A percentile compares a stretch with the other conserved stretches of the same genome.
Conservation (phyloP, 441 rosid species). For the Pelargonium citronellum region DNA sequence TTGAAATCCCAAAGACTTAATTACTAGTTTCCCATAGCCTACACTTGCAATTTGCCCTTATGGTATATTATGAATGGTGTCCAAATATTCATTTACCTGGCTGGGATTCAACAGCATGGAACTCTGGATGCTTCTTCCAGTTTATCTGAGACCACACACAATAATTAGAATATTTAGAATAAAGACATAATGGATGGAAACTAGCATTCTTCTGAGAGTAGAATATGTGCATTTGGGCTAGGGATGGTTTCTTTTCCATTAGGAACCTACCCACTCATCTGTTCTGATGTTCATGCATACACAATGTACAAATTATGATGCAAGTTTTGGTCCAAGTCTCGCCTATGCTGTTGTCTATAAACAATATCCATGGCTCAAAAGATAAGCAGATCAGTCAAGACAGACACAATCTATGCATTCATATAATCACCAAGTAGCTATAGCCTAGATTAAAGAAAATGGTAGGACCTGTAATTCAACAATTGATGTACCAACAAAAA, state of each 20-base stretch:
- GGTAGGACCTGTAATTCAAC: not conserved
- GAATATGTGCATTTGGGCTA: not conserved
- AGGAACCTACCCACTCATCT: slow-evolving; percentile 58
- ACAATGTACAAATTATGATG: slow-evolving; percentile 34
- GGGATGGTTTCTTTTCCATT: not conserved
- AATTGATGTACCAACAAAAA: not conserved
- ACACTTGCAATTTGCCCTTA: too few relatives aligned
- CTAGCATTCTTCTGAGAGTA: not conserved
- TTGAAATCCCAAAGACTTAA: not conserved
- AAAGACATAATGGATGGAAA: not conserved
- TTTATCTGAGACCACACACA: slow-evolving; percentile 35
- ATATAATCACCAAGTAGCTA: not conserved
- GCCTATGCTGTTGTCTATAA: not conserved
- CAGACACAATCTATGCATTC: not conserved
- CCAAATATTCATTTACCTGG: slow-evolving; percentile 29
- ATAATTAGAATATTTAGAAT: not conserved
- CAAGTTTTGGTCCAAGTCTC: not conserved
- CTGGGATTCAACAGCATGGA: slow-evolving; percentile 31
- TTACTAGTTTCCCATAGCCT: not conserved
- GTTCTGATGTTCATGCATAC: slow-evolving; percentile 51
- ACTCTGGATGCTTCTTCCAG: slow-evolving; percentile 57
- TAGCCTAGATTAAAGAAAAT: not conserved
- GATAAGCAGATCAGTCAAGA: not conserved
- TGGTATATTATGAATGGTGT: not conserved
- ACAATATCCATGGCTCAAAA: not conserved